Base-by-base conservation (phyloP, 257 asterid genomes). In the Leonotis leonurus region DNA sequence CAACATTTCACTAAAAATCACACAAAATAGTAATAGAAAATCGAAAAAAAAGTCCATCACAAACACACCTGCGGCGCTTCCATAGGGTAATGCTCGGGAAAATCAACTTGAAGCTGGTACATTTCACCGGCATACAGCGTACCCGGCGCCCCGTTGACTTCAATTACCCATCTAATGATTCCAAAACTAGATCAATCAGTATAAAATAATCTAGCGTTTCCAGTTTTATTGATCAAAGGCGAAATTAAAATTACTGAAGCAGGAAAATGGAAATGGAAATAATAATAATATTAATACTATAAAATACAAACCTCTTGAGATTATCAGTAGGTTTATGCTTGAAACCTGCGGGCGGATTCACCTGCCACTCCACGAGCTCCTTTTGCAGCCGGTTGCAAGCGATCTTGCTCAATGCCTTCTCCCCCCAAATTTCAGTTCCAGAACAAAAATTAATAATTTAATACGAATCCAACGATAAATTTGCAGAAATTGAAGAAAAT, bases 331-430 rank as follows among this genome's bases (percentile, higher is more conserved):
- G 82, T 73, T 82, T 93, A 70, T 83, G 99, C 60, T 83, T 89
- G 83, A 93, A 93, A 60, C 99, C 99, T 11, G 79, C 16, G 3
- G 96, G 99, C 6, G 99, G 96, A 71, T 93, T 93, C 63, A 82
- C 85, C 84, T 93, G 99, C 99, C 99, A 93, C 83, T 89, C 97
- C 77, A 77, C 78, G 74, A 93, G 81, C 80, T 93, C 99, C 45
- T 93, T 93, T 85, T 93, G 99, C 60, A 93, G 77, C 73, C 99
- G 95, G 74, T 93, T 93, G 81, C 90, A 72, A 2, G 99, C 99
- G 82, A 89, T 89, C 86, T 93, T 93, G 95, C 99, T 93, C 77
- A 92, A 72, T 32, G 86, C 84, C 99, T 92, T 50, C 64, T 59
- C 48, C 60, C 67, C 62, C 67, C 51, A 65, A 55, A 65, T 27